Evolutionary conservation across 768 basidiomycete genomes (phyloP).

Genomic region (Chalciporus chontae): DNA sequence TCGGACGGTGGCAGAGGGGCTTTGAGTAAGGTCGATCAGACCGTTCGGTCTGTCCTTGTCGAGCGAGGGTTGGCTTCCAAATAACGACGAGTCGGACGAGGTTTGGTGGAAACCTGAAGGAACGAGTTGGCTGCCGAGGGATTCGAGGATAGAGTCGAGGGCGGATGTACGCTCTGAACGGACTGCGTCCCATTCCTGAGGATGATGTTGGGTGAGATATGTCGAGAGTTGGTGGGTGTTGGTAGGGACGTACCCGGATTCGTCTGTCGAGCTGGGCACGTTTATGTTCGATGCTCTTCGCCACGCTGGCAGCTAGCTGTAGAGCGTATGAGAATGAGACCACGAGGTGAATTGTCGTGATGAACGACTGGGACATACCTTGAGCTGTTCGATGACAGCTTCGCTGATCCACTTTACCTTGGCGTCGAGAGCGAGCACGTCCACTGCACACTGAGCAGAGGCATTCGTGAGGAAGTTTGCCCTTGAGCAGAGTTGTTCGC

Average conservation of each 20-base stretch:
- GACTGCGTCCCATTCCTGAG: slow-evolving; percentile 67
- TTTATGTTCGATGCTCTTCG: slow-evolving; percentile 72
- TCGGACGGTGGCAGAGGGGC: slow-evolving; percentile 30
- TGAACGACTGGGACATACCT: slow-evolving; percentile 39
- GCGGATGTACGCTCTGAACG: slow-evolving; percentile 58
- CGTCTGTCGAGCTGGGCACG: slow-evolving; percentile 56
- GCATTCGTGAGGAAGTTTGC: slow-evolving; percentile 62
- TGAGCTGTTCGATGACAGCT: slow-evolving; percentile 72
- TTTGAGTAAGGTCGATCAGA: slow-evolving; percentile 38
- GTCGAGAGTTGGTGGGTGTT: too few relatives aligned
- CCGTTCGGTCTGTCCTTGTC: slow-evolving; percentile 28
- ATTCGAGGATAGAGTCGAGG: slow-evolving; percentile 69
- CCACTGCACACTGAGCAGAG: slow-evolving; percentile 63
- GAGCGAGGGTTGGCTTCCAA: slow-evolving; percentile 70
- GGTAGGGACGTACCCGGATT: slow-evolving; percentile 48
- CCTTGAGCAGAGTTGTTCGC: slow-evolving; percentile 67
- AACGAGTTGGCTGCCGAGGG: slow-evolving; percentile 67
- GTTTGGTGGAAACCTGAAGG: slow-evolving; percentile 75
- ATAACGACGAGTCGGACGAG: slow-evolving; percentile 67
- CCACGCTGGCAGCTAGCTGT: slow-evolving; percentile 69
- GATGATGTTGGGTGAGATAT: not conserved
- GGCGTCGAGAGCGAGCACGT: slow-evolving; percentile 75
- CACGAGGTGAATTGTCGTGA: not conserved
- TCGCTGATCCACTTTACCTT: slow-evolving; percentile 76
- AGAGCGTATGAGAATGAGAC: not conserved